phyloP scores from a whole-genome alignment of 2,329 filamentous ascomycete species.

The Cadophora sp. region DNA sequence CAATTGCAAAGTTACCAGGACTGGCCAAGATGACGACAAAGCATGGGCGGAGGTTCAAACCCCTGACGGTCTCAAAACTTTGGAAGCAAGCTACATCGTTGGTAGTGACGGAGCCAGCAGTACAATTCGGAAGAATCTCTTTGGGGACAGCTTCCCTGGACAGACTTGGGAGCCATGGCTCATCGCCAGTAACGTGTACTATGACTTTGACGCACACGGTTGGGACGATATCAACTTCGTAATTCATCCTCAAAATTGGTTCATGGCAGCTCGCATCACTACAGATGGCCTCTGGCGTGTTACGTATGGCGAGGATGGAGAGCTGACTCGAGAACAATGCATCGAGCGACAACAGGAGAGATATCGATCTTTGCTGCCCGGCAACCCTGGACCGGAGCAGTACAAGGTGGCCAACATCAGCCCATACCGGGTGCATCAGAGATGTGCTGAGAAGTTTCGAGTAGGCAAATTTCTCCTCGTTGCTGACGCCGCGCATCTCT shows the following conservation, averaged over 20 bases:
- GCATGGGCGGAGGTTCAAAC: neutral
- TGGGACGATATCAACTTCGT: neutral
- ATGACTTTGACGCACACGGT: neutral
- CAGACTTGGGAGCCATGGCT: neutral
- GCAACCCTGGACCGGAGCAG: neutral
- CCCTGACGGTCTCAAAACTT: neutral
- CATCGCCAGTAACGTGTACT: neutral
- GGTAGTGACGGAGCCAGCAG: neutral
- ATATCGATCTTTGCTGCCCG: neutral
- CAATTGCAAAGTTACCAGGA: neutral
- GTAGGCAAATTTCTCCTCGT: neutral
- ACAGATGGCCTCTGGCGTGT: neutral
- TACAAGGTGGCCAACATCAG: neutral
- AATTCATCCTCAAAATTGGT: neutral
- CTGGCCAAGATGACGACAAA: neutral
- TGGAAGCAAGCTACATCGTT: constrained; percentile 1
- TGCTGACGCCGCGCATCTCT: neutral
- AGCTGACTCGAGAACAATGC: neutral
- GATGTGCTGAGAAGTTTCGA: neutral
- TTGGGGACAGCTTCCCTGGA: neutral
- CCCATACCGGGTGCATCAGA: neutral
- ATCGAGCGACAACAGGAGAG: neutral
- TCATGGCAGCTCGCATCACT: neutral
- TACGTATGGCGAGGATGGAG: neutral
- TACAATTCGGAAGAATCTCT: neutral